Conservation (phyloP, 495 filamentous ascomycete genomes). For the Parmelia sp. region DNA sequence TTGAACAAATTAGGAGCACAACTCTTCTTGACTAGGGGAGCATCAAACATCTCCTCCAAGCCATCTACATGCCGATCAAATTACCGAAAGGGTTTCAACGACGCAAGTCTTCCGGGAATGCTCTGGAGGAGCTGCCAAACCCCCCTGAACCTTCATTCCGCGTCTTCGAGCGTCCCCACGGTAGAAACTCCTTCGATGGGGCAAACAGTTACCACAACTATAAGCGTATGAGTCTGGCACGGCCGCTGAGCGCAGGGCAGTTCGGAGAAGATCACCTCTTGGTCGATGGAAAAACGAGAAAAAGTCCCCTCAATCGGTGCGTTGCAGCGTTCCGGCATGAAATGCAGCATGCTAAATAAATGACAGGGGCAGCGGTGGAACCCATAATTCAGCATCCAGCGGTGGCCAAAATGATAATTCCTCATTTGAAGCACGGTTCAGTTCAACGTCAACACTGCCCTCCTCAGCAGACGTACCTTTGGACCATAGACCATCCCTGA, state of each 20-base stretch:
- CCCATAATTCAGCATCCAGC: constrained; percentile 56
- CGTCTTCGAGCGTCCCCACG: constrained; percentile 53
- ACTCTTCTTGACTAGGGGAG: constrained; percentile 3
- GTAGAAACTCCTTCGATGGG: constrained; percentile 46
- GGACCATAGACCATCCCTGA: constrained; percentile 50
- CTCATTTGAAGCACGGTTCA: constrained; percentile 55
- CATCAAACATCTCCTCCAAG: neutral
- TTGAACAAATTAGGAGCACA: neutral
- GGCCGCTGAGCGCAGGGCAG: constrained; percentile 44
- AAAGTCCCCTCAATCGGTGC: constrained; percentile 39
- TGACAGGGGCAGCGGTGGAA: constrained; percentile 56
- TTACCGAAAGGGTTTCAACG: constrained; percentile 58
- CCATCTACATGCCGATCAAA: constrained; percentile 59
- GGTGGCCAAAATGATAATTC: constrained; percentile 54
- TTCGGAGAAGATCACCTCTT: constrained; percentile 45
- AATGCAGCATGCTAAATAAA: constrained; percentile 17
- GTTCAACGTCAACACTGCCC: constrained; percentile 65
- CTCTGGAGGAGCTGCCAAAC: constrained; percentile 50
- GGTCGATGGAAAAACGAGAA: constrained; percentile 33
- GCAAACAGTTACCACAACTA: constrained; percentile 39
- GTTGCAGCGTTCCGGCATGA: constrained; percentile 32
- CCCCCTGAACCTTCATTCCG: constrained; percentile 49
- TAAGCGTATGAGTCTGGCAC: constrained; percentile 38
- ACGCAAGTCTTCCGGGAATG: constrained; percentile 62
- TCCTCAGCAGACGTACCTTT: constrained; percentile 59